These are phyloP conservation scores for Nitzschia sp. DNA, from an alignment of 108 stramenopile genomes.

Conservation along the genomic window DNA sequence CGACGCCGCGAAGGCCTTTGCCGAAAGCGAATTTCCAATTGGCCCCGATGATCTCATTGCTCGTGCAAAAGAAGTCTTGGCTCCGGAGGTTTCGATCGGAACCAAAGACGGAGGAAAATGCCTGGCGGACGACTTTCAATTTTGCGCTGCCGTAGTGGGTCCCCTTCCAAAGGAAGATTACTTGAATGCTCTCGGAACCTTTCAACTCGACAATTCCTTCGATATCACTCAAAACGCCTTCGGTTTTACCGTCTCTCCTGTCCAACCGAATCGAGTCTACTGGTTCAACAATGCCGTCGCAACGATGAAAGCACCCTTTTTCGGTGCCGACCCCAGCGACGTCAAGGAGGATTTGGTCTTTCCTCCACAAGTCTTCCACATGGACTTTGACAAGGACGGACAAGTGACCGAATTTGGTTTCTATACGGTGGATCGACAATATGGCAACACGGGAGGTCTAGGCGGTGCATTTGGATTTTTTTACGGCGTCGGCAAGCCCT, in stretches of 20 bases:
- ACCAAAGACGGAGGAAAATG: conserved; percentile 57
- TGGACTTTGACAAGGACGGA: conserved; percentile 56
- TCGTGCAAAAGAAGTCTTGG: conserved; percentile 49
- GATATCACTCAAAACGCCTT: conserved; percentile 55
- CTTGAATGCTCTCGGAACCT: conserved; percentile 52
- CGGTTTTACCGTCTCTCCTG: conserved; percentile 65
- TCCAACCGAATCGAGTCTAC: conserved; percentile 72
- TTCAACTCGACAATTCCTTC: conserved; percentile 64
- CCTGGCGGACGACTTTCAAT: conserved; percentile 73
- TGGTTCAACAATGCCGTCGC: conserved; percentile 47
- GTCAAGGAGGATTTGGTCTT: conserved; percentile 38
- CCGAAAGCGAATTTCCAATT: conserved; percentile 52
- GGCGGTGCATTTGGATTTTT: conserved; percentile 84
- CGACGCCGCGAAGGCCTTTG: conserved; percentile 28
- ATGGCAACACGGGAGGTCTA: conserved; percentile 86
- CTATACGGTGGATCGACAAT: conserved; percentile 72
- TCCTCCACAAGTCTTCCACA: conserved; percentile 53
- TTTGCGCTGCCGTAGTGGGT: conserved; percentile 75
- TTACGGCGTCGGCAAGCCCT: conserved; percentile 71
- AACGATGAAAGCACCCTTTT: conserved; percentile 35
- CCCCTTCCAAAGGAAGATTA: conserved; percentile 61
- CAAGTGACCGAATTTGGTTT: conserved; percentile 72
- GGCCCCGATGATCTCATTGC: conserved; percentile 47
- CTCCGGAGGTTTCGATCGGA: conserved; percentile 45
- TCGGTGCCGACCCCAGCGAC: conserved; percentile 46